phyloP scores from a whole-genome alignment of 2,329 filamentous ascomycete species.

The Monilinia fructigena region DNA sequence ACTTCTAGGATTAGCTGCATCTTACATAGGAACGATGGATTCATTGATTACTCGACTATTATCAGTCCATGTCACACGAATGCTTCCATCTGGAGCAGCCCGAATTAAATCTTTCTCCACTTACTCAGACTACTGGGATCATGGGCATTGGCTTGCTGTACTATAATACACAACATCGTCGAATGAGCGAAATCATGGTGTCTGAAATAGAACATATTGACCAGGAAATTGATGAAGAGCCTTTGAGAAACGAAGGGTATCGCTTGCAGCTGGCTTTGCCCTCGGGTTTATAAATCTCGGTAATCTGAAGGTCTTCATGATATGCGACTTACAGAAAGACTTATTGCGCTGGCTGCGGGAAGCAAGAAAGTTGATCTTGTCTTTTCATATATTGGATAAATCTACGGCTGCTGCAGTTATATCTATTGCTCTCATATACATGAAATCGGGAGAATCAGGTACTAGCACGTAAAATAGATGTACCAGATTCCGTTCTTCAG shows the following conservation, averaged over 20 bases:
- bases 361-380: constrained; percentile 90
- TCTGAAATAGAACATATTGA: constrained; percentile 92
- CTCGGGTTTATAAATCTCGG: constrained; percentile 93
- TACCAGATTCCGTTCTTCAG: constrained; percentile 84
- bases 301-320: constrained; percentile 86
- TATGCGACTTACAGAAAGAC: constrained; percentile 86
- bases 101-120: constrained; percentile 86
- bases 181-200: constrained; percentile 99
- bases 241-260: constrained; percentile 91
- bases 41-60: constrained; percentile 87
- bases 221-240: constrained; percentile 76
- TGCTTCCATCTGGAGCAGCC: constrained; percentile 91
- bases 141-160: constrained; percentile 97
- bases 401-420: constrained; percentile 92
- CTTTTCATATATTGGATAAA: constrained; percentile 87
- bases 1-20: constrained; percentile 87
- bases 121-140: constrained; percentile 92
- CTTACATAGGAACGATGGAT: constrained; percentile 96
- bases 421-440: constrained; percentile 86
- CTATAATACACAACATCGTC: constrained; percentile 89
- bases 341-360: constrained; percentile 80
- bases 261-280: constrained; percentile 86
- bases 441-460: constrained; percentile 89
- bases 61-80: constrained; percentile 92
- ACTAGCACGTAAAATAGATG: constrained; percentile 86